Conservation (phyloP, 495 filamentous ascomycete genomes). For the Podospora conica region DNA sequence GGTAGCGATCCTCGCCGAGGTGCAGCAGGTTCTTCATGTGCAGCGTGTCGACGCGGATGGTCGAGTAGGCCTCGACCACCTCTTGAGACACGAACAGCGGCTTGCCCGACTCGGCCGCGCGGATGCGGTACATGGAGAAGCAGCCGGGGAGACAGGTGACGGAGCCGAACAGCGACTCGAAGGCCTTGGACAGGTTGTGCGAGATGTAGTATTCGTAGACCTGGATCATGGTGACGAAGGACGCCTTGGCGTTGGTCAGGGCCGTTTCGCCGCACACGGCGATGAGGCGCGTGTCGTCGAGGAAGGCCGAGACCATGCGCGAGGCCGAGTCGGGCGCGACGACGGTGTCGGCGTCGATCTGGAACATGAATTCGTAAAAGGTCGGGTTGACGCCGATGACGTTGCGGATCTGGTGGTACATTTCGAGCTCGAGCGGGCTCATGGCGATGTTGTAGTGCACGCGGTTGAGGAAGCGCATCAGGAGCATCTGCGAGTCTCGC, state of each 20-base stretch:
- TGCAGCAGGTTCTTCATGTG: slow-evolving; percentile 99
- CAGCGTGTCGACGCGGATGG: slow-evolving; percentile 93
- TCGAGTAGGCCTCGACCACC: slow-evolving; percentile 76
- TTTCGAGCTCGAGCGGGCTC: slow-evolving; percentile 94
- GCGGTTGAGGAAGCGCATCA: slow-evolving; percentile 98
- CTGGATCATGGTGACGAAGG: slow-evolving; percentile 96
- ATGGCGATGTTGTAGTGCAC: slow-evolving; percentile 95
- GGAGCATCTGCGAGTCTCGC: slow-evolving; percentile 95
- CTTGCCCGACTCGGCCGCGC: slow-evolving; percentile 87
- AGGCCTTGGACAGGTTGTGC: slow-evolving; percentile 96
- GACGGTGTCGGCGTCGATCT: slow-evolving; percentile 96
- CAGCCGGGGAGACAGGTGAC: slow-evolving; percentile 97
- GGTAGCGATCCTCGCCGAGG: slow-evolving; percentile 89
- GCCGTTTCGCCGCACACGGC: slow-evolving; percentile 93
- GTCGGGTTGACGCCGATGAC: slow-evolving; percentile 98
- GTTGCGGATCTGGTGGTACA: slow-evolving; percentile 98
- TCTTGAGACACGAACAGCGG: slow-evolving; percentile 93
- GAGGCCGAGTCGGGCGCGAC: slow-evolving; percentile 88
- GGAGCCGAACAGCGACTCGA: slow-evolving; percentile 93
- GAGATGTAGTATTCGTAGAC: slow-evolving; percentile 99
- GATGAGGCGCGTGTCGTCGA: slow-evolving; percentile 85
- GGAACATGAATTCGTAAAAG: slow-evolving; percentile 95
- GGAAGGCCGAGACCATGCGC: slow-evolving; percentile 85
- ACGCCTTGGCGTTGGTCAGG: slow-evolving; percentile 85
- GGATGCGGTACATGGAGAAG: slow-evolving; percentile 97